Base-by-base conservation (phyloP, 78 protist genomes). In the Dictyostelium firmibasis region DNA sequence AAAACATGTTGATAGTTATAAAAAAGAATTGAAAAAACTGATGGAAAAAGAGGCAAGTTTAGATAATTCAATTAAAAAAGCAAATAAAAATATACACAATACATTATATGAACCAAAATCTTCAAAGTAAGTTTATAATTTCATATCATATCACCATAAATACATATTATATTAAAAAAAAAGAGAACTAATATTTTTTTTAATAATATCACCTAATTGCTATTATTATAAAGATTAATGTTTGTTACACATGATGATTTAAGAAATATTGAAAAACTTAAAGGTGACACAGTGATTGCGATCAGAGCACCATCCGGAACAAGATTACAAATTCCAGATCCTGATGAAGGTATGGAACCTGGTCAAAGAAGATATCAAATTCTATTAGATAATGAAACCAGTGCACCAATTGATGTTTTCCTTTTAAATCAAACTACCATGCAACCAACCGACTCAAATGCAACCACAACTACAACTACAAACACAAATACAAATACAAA, bases 271-370 rank as follows among this genome's bases (percentile, higher is more conserved):
- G 83, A 78, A 5, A 33, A 27, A 3, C 70, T 98, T 35, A 35
- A 82, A 23, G 94, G 92, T 18, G 97, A 97, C 41, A 98, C 99
- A 23, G 36, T 97, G 18, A 95, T 98, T 23, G 98, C 98, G 5
- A 94, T 98, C 23, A 89, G 88, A 35, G 98, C 99, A 9, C 98
- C 99, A 4, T 44, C 92, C 0, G 99, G 99, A 25, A 97, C 98
- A 31, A 91, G 91, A n/a, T 91, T 98, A 27, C 97, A 95, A 41
- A 98, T 98, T 11, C 98, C 99, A 0, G 98, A 98, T 33, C 98
- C 98, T 1, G 98, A 97, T 29, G 97, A 97, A 69, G 96, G 96
- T 62, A 92, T 92, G 96, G 85, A 84, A n/a, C 82, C 83, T 1
- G 88, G 88, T 18, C 82, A 83, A 53, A 83, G 96, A 81, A 69